phyloP scores from a whole-genome alignment of 176 grass and related monocot species.

The Alloteropsis semialata region DNA sequence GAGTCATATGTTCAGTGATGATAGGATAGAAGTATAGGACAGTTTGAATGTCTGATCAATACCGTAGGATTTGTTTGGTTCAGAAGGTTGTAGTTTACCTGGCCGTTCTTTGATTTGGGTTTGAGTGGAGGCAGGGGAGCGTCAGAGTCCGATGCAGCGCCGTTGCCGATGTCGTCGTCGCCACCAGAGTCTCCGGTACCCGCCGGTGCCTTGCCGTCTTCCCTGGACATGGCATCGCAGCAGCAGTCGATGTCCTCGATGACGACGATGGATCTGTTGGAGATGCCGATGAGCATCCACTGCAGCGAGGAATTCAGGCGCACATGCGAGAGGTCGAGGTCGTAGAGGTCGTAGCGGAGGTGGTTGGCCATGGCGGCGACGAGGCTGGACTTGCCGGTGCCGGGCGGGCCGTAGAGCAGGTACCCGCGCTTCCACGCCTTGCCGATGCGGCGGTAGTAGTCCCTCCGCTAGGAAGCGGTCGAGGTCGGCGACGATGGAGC shows the following conservation, averaged over 20 bases:
- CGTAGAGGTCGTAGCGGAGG: conserved; percentile 52
- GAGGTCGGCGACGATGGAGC: background rate
- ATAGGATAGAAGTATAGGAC: too few species aligned
- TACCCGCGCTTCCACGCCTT: conserved; percentile 72
- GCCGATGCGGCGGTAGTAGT: conserved; percentile 59
- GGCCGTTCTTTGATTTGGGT: background rate
- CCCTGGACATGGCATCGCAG: background rate
- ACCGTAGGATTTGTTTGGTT: background rate
- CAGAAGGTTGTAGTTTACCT: background rate
- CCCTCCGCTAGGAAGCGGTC: background rate
- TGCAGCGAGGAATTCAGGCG: conserved; percentile 35
- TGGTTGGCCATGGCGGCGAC: conserved; percentile 62
- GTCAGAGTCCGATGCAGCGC: background rate
- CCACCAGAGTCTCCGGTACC: background rate
- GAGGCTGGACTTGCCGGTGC: conserved; percentile 70
- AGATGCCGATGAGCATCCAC: conserved; percentile 32
- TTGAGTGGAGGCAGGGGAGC: background rate
- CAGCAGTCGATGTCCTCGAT: conserved; percentile 31
- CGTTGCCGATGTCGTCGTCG: background rate
- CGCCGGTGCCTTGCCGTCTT: background rate
- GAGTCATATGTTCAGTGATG: background rate
- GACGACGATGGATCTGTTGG: conserved; percentile 17
- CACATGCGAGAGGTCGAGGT: conserved; percentile 56
- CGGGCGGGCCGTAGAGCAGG: conserved; percentile 60
- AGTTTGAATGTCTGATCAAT: too few species aligned